Conservation (phyloP, 306 rosid species). For the Chamaecrista fasciculata region DNA sequence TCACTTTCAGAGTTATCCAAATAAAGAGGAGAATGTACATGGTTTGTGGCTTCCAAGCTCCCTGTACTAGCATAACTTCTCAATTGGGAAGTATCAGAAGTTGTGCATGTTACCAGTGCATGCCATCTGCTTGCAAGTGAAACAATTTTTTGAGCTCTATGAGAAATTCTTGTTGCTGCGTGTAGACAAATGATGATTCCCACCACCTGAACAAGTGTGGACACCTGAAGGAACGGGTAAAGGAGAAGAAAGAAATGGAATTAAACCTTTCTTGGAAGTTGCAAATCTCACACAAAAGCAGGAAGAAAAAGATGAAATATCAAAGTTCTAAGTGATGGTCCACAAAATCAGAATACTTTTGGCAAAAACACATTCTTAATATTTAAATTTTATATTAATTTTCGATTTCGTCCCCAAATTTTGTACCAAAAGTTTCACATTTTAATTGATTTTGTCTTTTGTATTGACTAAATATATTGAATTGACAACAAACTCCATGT, state of each 20-base stretch:
- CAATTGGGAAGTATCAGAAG: slow-evolving; percentile 48
- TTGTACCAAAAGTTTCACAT: too few relatives aligned
- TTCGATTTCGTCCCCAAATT: too few relatives aligned
- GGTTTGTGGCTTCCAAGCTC: slow-evolving; percentile 42
- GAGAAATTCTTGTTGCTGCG: slow-evolving; percentile 78
- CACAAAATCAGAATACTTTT: too few relatives aligned
- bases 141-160: slow-evolving; percentile 75
- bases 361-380: too few relatives aligned
- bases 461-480: too few relatives aligned
- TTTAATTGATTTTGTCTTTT: too few relatives aligned
- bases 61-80: slow-evolving; percentile 44
- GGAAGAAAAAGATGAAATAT: neutral
- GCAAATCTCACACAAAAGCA: neutral
- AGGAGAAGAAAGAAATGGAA: neutral
- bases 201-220: slow-evolving; percentile 81
- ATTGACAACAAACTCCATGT: too few relatives aligned
- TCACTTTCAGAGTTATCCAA: slow-evolving; percentile 72
- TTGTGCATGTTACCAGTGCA: slow-evolving; percentile 57
- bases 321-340: neutral
- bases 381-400: too few relatives aligned
- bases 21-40: slow-evolving; percentile 40
- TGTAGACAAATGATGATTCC: slow-evolving; percentile 73
- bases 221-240: slow-evolving; percentile 46
- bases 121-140: slow-evolving; percentile 84
- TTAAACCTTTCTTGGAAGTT: neutral